Base-by-base conservation (phyloP, 1,139 yeast species). In the Nadsonia commutata region DNA sequence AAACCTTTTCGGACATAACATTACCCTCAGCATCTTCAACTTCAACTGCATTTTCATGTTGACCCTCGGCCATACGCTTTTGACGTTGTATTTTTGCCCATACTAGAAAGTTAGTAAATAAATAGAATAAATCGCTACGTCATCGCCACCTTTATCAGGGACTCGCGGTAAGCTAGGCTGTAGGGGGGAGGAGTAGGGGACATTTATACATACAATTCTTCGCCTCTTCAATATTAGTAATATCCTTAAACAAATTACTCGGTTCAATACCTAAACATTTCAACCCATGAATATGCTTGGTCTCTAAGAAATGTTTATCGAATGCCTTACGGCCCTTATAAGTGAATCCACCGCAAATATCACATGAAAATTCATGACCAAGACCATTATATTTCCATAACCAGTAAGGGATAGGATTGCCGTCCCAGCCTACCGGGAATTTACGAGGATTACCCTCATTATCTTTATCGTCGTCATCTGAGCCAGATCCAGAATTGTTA, bases 401-500 rank as follows among this genome's bases (percentile, higher is more conserved):
- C 99, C 99, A 90, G 47, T 70, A 76, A 1, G 98, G 98, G 36
- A 90, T 85, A 0, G 97, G 96, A 37, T 72, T 72, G 0, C 97
- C 97, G 60, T 88, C 95, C 31, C 84, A 72, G 0, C 95, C 97
- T 1, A 84, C 50, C 0, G 95, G 95, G 44, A 84, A 60, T 48
- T 80, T 76, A 45, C 76, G 66, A 5, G 80, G 75, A 44, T 66
- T 67, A 22, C 56, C 55, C 20, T 52, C 54, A 38, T 52, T 51
- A 8, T 47, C 40, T 5, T 46, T 48, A 8, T 50, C 58, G 16
- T 55, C 58, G 2, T 51, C 57, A 8, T 52, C 59, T 11, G 51
- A 56, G 17, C 52, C 56, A 21, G 54, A 57, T 11, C 48, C 54
- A 5, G 42, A 49, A 7, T 45, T 48, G 13, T 48, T 52, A 20